Percentiles rank a stretch among this genome's conserved stretches.
Evolutionary conservation across 768 basidiomycete genomes (phyloP).

Genomic region (Macrolepiota dolichaula): DNA sequence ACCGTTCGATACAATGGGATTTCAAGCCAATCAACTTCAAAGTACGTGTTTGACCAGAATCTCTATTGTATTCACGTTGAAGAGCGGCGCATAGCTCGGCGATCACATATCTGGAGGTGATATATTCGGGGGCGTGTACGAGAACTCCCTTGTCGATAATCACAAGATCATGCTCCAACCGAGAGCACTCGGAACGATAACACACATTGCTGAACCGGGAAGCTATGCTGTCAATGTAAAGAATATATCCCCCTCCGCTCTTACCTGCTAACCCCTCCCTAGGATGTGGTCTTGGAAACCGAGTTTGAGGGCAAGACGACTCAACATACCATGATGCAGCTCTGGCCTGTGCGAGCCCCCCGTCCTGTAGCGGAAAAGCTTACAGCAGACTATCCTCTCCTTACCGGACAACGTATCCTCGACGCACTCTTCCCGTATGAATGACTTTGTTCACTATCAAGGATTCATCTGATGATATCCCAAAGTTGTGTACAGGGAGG

Average conservation of each 20-base stretch:
- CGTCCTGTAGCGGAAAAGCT: slow-evolving; percentile 95
- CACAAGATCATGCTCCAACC: slow-evolving; percentile 98
- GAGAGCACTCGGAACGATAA: slow-evolving; percentile 92
- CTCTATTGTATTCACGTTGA: not conserved
- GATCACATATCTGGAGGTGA: slow-evolving; percentile 98
- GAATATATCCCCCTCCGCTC: slow-evolving; percentile 9
- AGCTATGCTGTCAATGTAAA: slow-evolving; percentile 87
- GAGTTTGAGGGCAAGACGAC: slow-evolving; percentile 96
- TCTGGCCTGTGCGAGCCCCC: slow-evolving; percentile 98
- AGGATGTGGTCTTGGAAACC: slow-evolving; percentile 96
- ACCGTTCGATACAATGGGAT: slow-evolving; percentile 89
- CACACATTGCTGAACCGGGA: slow-evolving; percentile 90
- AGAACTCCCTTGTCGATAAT: slow-evolving; percentile 94
- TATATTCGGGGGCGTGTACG: slow-evolving; percentile 92
- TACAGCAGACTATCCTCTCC: slow-evolving; percentile 85
- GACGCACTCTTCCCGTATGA: slow-evolving; percentile 95
- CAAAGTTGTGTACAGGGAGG: slow-evolving; percentile 91
- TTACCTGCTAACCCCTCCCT: not conserved
- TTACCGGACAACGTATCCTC: slow-evolving; percentile 95
- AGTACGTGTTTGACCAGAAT: slow-evolving; percentile 41
- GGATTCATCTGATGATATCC: not conserved
- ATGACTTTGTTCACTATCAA: not conserved
- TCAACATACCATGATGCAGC: slow-evolving; percentile 94
- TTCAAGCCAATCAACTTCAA: slow-evolving; percentile 83
- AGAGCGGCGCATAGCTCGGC: slow-evolving; percentile 58